A percentile compares a stretch with the other conserved stretches of the same genome.
These are phyloP conservation scores for Colletotrichum sp. DNA, from an alignment of 2,329 filamentous ascomycete genomes.

Conservation along the genomic window DNA sequence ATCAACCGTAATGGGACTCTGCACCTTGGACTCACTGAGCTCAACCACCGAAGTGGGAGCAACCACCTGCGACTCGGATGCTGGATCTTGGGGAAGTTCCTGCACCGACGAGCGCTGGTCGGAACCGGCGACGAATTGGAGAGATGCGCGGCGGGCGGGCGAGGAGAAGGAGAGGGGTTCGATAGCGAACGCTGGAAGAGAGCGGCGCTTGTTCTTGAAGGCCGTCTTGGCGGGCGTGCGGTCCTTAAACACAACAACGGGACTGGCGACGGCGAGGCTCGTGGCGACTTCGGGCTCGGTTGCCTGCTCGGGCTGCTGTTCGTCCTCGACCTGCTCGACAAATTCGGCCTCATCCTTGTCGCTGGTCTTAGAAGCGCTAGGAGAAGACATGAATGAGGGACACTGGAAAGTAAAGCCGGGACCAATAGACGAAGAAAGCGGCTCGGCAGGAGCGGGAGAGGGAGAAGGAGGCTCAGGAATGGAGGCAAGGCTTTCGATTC, in stretches of 20 bases:
- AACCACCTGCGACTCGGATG: conserved; percentile 9
- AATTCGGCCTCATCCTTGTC: not conserved
- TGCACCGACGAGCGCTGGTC: conserved; percentile 7
- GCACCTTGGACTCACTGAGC: not conserved
- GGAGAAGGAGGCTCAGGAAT: not conserved
- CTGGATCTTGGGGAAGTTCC: conserved; percentile 5
- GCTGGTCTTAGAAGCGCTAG: not conserved
- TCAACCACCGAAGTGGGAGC: conserved; percentile 13
- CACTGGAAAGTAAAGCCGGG: conserved; percentile 8
- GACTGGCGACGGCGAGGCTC: not conserved
- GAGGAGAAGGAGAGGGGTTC: not conserved
- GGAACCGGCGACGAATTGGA: not conserved
- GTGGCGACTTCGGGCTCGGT: not conserved
- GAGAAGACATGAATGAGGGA: conserved; percentile 2
- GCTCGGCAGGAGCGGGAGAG: not conserved
- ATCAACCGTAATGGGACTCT: conserved; percentile 1
- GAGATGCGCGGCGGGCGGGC: conserved; percentile 9
- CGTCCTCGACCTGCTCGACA: not conserved
- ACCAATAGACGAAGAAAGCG: not conserved
- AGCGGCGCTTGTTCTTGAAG: conserved; percentile 10
- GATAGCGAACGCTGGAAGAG: not conserved
- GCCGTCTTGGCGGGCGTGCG: not conserved
- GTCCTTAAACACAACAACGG: conserved; percentile 8
- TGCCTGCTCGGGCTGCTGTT: not conserved
- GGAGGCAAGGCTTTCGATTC: not conserved